Evolutionary conservation across 495 filamentous ascomycete species (phyloP).

Genomic region (Thermothielavioides terrestris): DNA sequence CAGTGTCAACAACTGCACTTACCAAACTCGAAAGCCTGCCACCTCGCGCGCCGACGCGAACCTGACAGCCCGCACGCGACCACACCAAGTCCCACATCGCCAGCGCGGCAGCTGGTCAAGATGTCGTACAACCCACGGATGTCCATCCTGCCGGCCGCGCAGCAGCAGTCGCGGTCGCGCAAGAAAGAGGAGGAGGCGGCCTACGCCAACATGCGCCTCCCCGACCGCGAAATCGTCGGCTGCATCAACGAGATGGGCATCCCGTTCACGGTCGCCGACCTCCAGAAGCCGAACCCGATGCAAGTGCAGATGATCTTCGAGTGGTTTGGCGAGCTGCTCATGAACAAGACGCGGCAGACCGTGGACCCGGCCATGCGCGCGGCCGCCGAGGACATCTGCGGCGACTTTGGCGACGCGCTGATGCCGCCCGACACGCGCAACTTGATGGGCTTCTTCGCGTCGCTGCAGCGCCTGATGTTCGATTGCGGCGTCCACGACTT

Average conservation of each 20-base stretch:
- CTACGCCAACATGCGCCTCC: constrained; percentile 77
- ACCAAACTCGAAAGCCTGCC: background rate
- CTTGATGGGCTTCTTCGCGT: constrained; percentile 85
- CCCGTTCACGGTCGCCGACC: constrained; percentile 74
- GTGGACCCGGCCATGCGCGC: constrained; percentile 93
- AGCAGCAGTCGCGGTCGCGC: constrained; percentile 52
- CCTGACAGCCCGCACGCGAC: background rate
- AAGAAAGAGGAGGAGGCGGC: constrained; percentile 72
- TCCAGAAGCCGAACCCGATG: constrained; percentile 85
- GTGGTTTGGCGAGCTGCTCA: constrained; percentile 88
- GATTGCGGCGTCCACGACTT: constrained; percentile 93
- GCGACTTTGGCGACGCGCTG: constrained; percentile 61
- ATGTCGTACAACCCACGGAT: constrained; percentile 74
- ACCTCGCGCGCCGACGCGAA: background rate
- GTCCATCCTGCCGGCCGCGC: constrained; percentile 53
- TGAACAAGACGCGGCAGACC: constrained; percentile 82
- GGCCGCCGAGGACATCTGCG: constrained; percentile 75
- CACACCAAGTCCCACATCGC: background rate
- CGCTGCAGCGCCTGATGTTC: constrained; percentile 61
- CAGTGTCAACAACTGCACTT: constrained; percentile 1
- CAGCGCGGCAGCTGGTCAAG: background rate
- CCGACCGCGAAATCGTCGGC: constrained; percentile 83
- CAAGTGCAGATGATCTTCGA: constrained; percentile 95
- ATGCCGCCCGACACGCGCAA: constrained; percentile 81
- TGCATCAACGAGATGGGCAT: constrained; percentile 97